Conservation (phyloP, 1,284 basidiomycete species). For the Moesziomyces aphidis region DNA sequence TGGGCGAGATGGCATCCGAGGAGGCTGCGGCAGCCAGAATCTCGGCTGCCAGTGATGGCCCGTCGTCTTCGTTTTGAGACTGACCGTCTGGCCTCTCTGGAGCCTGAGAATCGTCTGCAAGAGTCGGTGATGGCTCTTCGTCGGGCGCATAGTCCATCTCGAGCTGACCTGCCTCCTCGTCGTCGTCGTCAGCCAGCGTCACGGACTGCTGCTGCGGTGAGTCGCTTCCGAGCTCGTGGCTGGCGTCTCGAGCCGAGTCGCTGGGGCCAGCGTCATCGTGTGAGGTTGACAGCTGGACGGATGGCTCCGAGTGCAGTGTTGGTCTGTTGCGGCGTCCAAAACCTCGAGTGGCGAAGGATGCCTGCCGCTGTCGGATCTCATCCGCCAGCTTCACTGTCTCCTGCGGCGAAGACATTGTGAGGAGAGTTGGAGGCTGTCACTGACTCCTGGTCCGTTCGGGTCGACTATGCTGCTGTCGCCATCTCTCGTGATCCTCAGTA, state of each 20-base stretch:
- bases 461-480: neutral
- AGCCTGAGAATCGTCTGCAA: neutral
- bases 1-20: slow-evolving; percentile 12
- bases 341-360: slow-evolving; percentile 38
- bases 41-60: slow-evolving; percentile 23
- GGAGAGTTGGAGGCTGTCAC: neutral
- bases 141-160: slow-evolving; percentile 44
- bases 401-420: slow-evolving; percentile 42
- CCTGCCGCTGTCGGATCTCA: slow-evolving; percentile 40
- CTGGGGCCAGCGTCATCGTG: slow-evolving; percentile 2
- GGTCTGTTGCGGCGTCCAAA: slow-evolving; percentile 35
- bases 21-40: slow-evolving; percentile 33
- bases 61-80: slow-evolving; percentile 5
- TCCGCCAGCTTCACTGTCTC: slow-evolving; percentile 42
- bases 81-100: neutral
- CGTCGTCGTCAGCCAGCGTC: slow-evolving; percentile 33
- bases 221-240: neutral
- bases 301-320: slow-evolving; percentile 10
- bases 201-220: slow-evolving; percentile 1
- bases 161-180: slow-evolving; percentile 43
- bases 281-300: slow-evolving; percentile 3
- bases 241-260: neutral
- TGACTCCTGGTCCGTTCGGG: neutral
- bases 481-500: neutral
- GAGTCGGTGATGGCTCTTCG: neutral